Evolutionary conservation across 495 filamentous ascomycete genomes (phyloP).

Genomic region (Podospora didyma): DNA sequence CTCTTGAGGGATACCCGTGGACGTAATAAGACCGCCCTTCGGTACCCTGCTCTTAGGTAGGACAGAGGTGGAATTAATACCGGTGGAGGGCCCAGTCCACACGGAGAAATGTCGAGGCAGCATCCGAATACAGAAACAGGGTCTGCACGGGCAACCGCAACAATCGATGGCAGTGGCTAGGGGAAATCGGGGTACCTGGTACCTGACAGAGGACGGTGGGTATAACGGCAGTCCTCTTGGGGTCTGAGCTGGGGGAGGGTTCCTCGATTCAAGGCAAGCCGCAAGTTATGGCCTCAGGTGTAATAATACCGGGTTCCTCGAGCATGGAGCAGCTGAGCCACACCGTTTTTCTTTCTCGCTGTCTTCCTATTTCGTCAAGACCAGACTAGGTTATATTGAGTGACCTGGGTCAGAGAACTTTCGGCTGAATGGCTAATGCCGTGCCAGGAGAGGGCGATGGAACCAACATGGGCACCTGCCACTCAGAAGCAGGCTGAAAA

Average conservation of each 20-base stretch:
- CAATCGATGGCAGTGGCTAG: slow-evolving; percentile 17
- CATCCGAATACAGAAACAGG: slow-evolving; percentile 42
- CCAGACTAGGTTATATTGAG: slow-evolving; percentile 37
- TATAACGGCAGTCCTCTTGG: slow-evolving; percentile 29
- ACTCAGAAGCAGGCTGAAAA: slow-evolving; percentile 28
- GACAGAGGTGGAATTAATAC: slow-evolving; percentile 50
- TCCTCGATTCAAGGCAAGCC: slow-evolving; percentile 39
- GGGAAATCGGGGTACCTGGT: slow-evolving; percentile 31
- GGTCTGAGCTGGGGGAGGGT: slow-evolving; percentile 30
- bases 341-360: slow-evolving; percentile 28
- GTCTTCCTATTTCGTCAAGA: slow-evolving; percentile 14
- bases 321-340: slow-evolving; percentile 46
- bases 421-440: slow-evolving; percentile 56
- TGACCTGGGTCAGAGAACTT: slow-evolving; percentile 38
- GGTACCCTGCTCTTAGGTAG: slow-evolving; percentile 42
- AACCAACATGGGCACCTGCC: slow-evolving; percentile 39
- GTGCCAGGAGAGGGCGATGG: slow-evolving; percentile 42
- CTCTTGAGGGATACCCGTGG: slow-evolving; percentile 36
- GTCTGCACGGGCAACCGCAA: slow-evolving; percentile 36
- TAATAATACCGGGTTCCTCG: slow-evolving; percentile 32
- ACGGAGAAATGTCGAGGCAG: slow-evolving; percentile 47
- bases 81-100: slow-evolving; percentile 40
- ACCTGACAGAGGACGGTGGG: slow-evolving; percentile 32
- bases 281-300: slow-evolving; percentile 36
- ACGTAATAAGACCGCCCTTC: slow-evolving; percentile 40